Evolutionary conservation across 345 rosid genomes (phyloP).

Genomic region (Schrenkiella parvula): DNA sequence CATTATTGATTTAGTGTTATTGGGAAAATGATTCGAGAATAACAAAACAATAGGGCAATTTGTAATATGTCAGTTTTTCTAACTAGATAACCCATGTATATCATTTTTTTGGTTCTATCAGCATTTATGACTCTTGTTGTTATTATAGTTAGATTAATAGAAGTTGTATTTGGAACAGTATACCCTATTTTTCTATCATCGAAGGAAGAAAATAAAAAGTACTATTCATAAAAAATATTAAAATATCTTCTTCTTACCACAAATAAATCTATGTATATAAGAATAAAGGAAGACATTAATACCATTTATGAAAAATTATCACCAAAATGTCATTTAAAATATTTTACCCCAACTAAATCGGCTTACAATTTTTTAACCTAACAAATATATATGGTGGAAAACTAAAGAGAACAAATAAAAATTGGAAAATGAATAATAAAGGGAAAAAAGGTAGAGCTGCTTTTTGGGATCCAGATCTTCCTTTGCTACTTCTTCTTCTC

Average conservation of each 20-base stretch:
- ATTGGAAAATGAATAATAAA: slow-evolving; percentile 4
- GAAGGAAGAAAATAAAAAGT: background rate
- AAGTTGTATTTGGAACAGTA: background rate
- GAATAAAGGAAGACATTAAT: background rate
- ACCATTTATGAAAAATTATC: background rate
- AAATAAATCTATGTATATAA: background rate
- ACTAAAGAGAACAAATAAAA: background rate
- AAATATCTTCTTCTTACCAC: too few relatives aligned
- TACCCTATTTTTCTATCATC: too few relatives aligned
- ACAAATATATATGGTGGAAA: slow-evolving; percentile 3
- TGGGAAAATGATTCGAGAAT: slow-evolving; percentile 5
- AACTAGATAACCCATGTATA: background rate
- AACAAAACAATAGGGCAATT: background rate
- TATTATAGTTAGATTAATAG: background rate
- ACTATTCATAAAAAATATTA: background rate
- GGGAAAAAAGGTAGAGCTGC: slow-evolving; percentile 34
- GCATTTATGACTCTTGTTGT: background rate
- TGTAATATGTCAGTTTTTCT: slow-evolving; percentile 16
- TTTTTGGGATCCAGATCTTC: slow-evolving; percentile 74
- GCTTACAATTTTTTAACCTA: background rate
- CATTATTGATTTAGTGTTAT: background rate
- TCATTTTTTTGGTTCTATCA: background rate
- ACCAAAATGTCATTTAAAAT: background rate
- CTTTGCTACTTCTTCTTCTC: slow-evolving; percentile 20
- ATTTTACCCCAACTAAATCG: background rate